Base-by-base conservation (phyloP, 306 rosid genomes). In the Lathyrus oleraceus region DNA sequence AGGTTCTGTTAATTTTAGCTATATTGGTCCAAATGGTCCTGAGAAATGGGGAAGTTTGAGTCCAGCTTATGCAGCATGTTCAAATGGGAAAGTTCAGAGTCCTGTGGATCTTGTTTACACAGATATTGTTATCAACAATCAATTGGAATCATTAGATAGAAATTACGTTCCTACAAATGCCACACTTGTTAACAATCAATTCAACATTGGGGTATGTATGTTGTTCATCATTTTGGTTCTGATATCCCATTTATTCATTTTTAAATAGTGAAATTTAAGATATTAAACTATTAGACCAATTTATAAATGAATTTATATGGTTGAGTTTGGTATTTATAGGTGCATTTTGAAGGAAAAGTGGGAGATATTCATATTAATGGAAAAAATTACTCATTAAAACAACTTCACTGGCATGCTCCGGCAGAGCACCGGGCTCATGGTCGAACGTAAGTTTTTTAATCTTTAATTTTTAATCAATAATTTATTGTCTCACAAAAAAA, bases 361-460 rank as follows among this genome's bases (percentile, higher is more conserved):
- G 96, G 97, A 70, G 74, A 60, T 19, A 20, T 88, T 54, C 67
- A 57, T 2, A 63, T 83, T 56, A 74, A 86, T 77, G 97, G 91
- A 15, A 86, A 81, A 74, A 80, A 49, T 21, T 88, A 81, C 57
- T 65, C 70, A 28, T 81, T 94, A 81, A 80, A 32, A 83, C 96
- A 88, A 75, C 39, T 88, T 79, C 97, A 90, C 47, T 94, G 96
- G 96, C 99, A 88, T 75, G 13, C 87, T 84, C 99, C 99, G 54
- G 77, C 97, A 0, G 99, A 94, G 76, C 99, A 94, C 75, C 72
- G 59, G 27, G 21, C 89, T 43, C 12, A 91, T 17, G 91, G 91
- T 42, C 40, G 80, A 10, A 81, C 23, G 99, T 88, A 84, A 35
- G 87, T 82, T 48, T 62, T 45, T 36, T 3, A 0, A 27, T 57